Conservation (phyloP, 441 rosid genomes). For the Arabidopsis hybrid region DNA sequence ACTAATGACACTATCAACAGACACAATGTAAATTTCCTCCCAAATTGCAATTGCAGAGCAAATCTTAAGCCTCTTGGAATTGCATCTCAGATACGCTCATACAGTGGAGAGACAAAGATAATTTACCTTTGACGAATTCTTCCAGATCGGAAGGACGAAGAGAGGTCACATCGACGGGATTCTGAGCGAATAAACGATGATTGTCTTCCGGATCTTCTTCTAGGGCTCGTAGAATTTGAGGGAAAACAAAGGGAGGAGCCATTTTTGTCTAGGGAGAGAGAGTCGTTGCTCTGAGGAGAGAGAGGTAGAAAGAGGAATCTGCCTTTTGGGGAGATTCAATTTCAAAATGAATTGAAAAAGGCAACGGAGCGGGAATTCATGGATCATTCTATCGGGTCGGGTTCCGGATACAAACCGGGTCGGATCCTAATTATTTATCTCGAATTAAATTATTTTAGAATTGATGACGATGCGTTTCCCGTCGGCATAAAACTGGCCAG, state of each 20-base stretch:
- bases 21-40: background rate
- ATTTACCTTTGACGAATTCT: slow-evolving; percentile 92
- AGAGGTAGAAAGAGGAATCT: slow-evolving; percentile 18
- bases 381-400: slow-evolving; percentile 32
- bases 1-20: slow-evolving; percentile 6
- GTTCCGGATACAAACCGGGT: slow-evolving; percentile 12
- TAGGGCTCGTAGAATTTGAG: slow-evolving; percentile 69
- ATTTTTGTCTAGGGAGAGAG: slow-evolving; percentile 45
- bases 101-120: background rate
- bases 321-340: slow-evolving; percentile 16
- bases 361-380: slow-evolving; percentile 42
- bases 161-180: slow-evolving; percentile 59
- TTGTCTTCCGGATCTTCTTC: slow-evolving; percentile 69
- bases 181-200: slow-evolving; percentile 63
- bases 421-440: slow-evolving; percentile 1
- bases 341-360: slow-evolving; percentile 37
- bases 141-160: slow-evolving; percentile 74
- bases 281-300: slow-evolving; percentile 26
- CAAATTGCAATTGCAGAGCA: slow-evolving; percentile 11
- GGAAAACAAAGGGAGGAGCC: slow-evolving; percentile 85
- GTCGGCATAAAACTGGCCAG: slow-evolving; percentile 31
- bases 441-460: background rate
- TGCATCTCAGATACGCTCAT: background rate
- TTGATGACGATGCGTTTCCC: slow-evolving; percentile 21
- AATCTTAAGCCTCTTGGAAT: background rate